Base-by-base conservation (phyloP, 371 early-diverging fungal genomes). In the Mucor sp. region DNA sequence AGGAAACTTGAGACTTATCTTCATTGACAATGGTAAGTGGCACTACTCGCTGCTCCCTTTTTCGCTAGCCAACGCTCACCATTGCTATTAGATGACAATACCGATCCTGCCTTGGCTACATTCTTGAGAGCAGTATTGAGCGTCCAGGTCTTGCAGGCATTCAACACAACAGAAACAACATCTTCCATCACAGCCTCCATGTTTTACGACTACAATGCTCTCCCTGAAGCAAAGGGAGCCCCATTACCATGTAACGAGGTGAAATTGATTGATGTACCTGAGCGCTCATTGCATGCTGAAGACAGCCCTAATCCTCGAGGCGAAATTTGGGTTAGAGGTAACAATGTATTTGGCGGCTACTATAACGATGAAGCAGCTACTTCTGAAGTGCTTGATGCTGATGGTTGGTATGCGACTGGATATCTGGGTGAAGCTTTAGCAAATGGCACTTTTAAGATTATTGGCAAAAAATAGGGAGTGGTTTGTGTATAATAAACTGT, bases 371-470 rank as follows among this genome's bases (percentile, higher is more conserved):
- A 67, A 11, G 19, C 64, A 28, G 72, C 77, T 15, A 78, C 84
- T 9, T 57, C 68, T 27, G 87, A 90, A 43, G 75, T 86, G 2
- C 72, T 90, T 64, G 89, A 85, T 65, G 72, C 80, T 21, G 95
- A 94, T 62, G 93, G 91, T 4, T 98, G 97, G 97, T 84, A 90
- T 32, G 85, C 84, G 71, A 95, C 97, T 19, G 94, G 95, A 4
- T 89, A 90, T 62, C 83, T 94, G 66, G 95, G 90, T 48, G 87
- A 85, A 68, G 70, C 93, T 23, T 82, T 93, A 53, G 81, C 87
- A 41, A 84, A 89, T 56, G 91, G 90, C 32, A 81, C 86, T 8
- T 70, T 95, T 19, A 74, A 72, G 21, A 85, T 94, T 58, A 81
- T 92, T 60, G 85, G 73, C 37, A 74, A 60, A 32, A 79, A 79